These are phyloP conservation scores for Syzygium aromaticum DNA, from an alignment of 345 rosid genomes.

Conservation along the genomic window DNA sequence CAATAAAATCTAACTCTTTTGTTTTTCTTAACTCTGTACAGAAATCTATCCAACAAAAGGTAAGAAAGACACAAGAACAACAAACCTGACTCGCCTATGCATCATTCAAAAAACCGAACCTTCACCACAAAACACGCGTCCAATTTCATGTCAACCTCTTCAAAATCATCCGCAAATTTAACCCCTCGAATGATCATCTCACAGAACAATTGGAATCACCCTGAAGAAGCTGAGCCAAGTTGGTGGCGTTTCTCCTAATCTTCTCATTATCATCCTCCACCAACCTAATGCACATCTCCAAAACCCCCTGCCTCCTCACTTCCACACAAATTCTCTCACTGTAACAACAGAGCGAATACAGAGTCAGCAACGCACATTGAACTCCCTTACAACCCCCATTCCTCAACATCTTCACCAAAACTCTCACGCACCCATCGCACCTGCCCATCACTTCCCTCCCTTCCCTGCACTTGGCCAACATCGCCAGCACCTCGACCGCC, in stretches of 20 bases:
- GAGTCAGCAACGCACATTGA: constrained; percentile 61
- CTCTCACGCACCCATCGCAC: constrained; percentile 41
- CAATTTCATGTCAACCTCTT: not conserved
- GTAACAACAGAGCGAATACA: constrained; percentile 53
- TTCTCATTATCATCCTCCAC: constrained; percentile 77
- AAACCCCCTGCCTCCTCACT: constrained; percentile 42
- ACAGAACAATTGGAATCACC: constrained; percentile 7
- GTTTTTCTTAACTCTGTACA: constrained; percentile 34
- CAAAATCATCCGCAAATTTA: not conserved
- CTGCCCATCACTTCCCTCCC: constrained; percentile 75
- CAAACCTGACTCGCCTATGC: constrained; percentile 30
- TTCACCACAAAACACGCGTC: not conserved
- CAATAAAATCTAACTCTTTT: constrained; percentile 24
- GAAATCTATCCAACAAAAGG: constrained; percentile 17
- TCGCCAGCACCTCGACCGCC: constrained; percentile 79
- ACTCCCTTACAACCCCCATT: constrained; percentile 61
- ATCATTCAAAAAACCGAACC: constrained; percentile 12
- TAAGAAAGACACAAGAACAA: constrained; percentile 9
- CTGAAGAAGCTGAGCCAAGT: constrained; percentile 50
- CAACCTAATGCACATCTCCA: constrained; percentile 57
- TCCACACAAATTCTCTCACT: constrained; percentile 33
- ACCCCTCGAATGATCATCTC: not conserved
- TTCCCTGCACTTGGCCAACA: constrained; percentile 77
- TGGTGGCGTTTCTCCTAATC: constrained; percentile 61
- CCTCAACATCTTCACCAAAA: constrained; percentile 49